Percentiles rank a stretch among this genome's conserved stretches.
Evolutionary conservation across 1,284 basidiomycete species (phyloP).

Genomic region (Termitomyces sp.): DNA sequence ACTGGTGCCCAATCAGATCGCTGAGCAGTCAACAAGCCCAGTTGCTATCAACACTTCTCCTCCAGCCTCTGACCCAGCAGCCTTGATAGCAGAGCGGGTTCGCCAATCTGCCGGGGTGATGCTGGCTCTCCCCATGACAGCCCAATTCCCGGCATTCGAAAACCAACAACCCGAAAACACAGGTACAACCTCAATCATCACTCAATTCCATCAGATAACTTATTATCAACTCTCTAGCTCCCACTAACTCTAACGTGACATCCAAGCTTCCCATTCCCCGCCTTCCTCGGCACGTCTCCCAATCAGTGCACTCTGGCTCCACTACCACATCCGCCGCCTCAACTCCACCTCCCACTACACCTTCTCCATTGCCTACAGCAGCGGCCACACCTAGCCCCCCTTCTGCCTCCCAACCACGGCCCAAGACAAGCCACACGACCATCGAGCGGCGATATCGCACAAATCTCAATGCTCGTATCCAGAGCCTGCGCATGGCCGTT

Average conservation of each 20-base stretch:
- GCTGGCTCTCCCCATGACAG: slow-evolving; percentile 51
- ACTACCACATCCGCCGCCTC: slow-evolving; percentile 29
- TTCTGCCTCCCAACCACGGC: slow-evolving; percentile 34
- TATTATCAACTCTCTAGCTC: slow-evolving; percentile 8
- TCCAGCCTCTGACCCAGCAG: slow-evolving; percentile 35
- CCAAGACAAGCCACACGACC: slow-evolving; percentile 88
- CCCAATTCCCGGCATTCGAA: slow-evolving; percentile 26
- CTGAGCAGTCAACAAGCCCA: background rate
- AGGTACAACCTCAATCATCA: slow-evolving; percentile 11
- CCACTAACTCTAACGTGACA: slow-evolving; percentile 16
- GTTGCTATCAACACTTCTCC: background rate
- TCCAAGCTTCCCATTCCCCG: slow-evolving; percentile 37
- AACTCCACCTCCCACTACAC: slow-evolving; percentile 29
- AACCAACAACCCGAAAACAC: slow-evolving; percentile 20
- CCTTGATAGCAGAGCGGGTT: slow-evolving; percentile 53
- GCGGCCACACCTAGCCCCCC: slow-evolving; percentile 18
- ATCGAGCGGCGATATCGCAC: slow-evolving; percentile 89
- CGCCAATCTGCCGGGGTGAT: slow-evolving; percentile 57
- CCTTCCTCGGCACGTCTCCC: slow-evolving; percentile 24
- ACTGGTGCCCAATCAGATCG: slow-evolving; percentile 3
- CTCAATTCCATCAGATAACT: background rate
- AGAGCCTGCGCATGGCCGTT: slow-evolving; percentile 75
- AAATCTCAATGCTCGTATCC: slow-evolving; percentile 86
- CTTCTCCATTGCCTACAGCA: slow-evolving; percentile 22
- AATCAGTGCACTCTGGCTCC: slow-evolving; percentile 22